Evolutionary conservation across 805 yeast genomes (phyloP).

Genomic region (Grigorovia jiainica): DNA sequence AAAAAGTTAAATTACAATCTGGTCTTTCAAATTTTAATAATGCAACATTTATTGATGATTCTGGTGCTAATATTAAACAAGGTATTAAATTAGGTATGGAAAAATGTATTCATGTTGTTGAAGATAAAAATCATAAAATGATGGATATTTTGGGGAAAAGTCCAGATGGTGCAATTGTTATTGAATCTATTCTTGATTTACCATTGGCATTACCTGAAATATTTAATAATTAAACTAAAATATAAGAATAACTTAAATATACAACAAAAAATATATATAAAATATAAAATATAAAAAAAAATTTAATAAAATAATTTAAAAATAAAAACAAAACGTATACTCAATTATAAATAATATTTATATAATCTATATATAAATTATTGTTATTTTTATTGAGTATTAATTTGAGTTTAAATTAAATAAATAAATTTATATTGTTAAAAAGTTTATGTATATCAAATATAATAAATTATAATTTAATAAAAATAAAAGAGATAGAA

Average conservation of each 20-base stretch:
- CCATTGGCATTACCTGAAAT: conserved; percentile 41
- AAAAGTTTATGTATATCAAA: background rate
- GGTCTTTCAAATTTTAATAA: conserved; percentile 31
- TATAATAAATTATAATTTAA: background rate
- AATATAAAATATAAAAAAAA: too few relatives aligned
- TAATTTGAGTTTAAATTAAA: too few relatives aligned
- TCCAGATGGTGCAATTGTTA: conserved; percentile 39
- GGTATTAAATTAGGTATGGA: conserved; percentile 68
- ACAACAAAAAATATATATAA: too few relatives aligned
- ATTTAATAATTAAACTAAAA: conserved; percentile 19
- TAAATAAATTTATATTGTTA: too few relatives aligned
- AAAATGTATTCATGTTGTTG: conserved; percentile 66
- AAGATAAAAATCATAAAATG: conserved; percentile 42
- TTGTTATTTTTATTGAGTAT: too few relatives aligned
- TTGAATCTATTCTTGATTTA: conserved; percentile 46
- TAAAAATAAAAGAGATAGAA: background rate
- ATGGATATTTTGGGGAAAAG: conserved; percentile 24
- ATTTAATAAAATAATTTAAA: too few relatives aligned
- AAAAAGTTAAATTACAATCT: conserved; percentile 55
- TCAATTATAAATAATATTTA: too few relatives aligned
- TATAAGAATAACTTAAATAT: too few relatives aligned
- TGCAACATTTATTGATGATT: conserved; percentile 81
- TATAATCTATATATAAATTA: too few relatives aligned
- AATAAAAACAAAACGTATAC: too few relatives aligned
- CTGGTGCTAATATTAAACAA: conserved; percentile 66